Evolutionary conservation across 192 early-diverging fungal genomes (phyloP), one percentile per base, ranked within the genome.

Genomic region (Entomortierella chlamydospora): DNA sequence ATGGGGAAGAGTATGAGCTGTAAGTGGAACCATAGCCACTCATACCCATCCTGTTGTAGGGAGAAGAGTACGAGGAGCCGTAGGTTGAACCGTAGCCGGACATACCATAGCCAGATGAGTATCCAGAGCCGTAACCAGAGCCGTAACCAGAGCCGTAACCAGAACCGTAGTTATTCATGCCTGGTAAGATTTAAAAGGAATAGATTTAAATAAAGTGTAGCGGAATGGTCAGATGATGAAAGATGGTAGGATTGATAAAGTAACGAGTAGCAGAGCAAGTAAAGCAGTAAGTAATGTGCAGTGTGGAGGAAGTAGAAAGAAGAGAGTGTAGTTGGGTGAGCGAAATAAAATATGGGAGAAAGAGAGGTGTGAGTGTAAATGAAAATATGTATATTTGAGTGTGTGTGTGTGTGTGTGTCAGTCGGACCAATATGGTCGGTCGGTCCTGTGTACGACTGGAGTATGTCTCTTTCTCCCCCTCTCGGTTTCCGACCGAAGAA

Each of bases 31-130:
- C 77, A 50, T 84, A 85, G 5, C 63, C 52, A 6, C 76, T 76
- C 42, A 81, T 72, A 22, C 76, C 76, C 67, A 79, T 70, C 28
- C 76, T 58, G 68, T 56, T 79, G 43, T 79, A 79, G 61, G 76
- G 76, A 34, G 82, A 82, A 7, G 85, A 84, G 31, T 80, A 87
- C 26, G 83, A 79, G 26, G 82, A 61, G 34, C 81, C 81, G 54
- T 84, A 83, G 29, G 59, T 61, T 13, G 47, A 33, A 33, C 83
- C 85, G 59, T 85, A 87, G 5, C 81, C 85, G 31, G 67, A 65
- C 13, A 57, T 69, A 57, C 72, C 77, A 52, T 84, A 82, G 33
- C 72, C 72, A 2, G 85, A n/a, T n/a, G n/a, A n/a, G n/a, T n/a
- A n/a, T n/a, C n/a, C 73, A 33, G 45, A 12, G 45, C 45, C 20